phyloP scores from a whole-genome alignment of 345 rosid species.

The Dipteronia dyeriana region DNA sequence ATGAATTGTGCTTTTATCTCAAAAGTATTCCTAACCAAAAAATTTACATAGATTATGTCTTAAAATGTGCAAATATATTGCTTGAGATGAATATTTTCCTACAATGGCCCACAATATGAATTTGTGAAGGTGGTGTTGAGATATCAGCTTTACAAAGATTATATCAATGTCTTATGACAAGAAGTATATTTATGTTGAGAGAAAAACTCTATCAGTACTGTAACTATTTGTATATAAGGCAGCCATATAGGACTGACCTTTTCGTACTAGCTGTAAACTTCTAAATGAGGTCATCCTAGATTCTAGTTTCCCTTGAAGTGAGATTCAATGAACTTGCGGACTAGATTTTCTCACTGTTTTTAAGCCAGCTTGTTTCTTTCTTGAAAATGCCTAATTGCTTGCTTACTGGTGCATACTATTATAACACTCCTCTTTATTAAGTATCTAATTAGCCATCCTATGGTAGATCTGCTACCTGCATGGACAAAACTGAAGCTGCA shows the following conservation, averaged over 20 bases:
- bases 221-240: neutral
- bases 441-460: neutral
- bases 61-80: constrained; percentile 3
- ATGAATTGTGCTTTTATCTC: neutral
- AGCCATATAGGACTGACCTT: neutral
- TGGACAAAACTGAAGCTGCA: constrained; percentile 6
- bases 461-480: neutral
- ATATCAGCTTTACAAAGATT: neutral
- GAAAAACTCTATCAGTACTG: neutral
- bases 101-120: neutral
- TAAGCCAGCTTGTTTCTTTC: neutral
- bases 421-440: neutral
- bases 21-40: neutral
- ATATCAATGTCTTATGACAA: neutral
- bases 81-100: neutral
- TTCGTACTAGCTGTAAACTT: neutral
- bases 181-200: neutral
- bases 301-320: neutral
- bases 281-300: neutral
- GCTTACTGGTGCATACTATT: neutral
- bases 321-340: neutral
- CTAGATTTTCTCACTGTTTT: neutral
- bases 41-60: neutral
- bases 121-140: neutral
- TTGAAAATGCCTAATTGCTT: constrained; percentile 10